phyloP scores from a whole-genome alignment of 192 early-diverging fungal genomes.

The Endogone sp. region DNA sequence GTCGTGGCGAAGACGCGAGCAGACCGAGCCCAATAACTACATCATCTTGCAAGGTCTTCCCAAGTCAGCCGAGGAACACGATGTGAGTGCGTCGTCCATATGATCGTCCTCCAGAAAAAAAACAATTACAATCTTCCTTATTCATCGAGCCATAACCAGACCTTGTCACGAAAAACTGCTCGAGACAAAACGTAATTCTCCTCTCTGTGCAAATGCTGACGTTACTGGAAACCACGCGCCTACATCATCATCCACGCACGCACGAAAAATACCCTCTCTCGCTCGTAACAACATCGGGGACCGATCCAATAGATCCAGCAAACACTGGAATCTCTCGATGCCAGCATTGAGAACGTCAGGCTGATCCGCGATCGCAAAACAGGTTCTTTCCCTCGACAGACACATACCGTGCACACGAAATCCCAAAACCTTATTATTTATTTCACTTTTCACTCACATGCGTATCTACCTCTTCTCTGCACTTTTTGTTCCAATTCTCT shows the following conservation, averaged over 20 bases:
- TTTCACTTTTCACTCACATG: neutral
- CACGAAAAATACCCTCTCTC: too few species aligned
- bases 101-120: constrained; percentile 4
- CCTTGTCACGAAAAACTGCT: too few species aligned
- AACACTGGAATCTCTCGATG: constrained; percentile 22
- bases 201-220: too few species aligned
- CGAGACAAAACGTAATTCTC: too few species aligned
- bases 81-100: constrained; percentile 19
- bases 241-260: too few species aligned
- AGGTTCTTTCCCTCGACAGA: constrained; percentile 25
- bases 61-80: constrained; percentile 16
- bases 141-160: too few species aligned
- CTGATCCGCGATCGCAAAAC: constrained; percentile 34
- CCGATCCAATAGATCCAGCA: constrained; percentile 32
- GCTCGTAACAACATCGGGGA: too few species aligned
- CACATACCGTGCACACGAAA: neutral
- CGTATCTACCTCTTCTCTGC: neutral
- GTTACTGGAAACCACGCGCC: too few species aligned
- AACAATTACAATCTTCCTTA: too few species aligned
- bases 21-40: constrained; percentile 30
- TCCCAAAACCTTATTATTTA: too few species aligned
- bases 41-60: constrained; percentile 32
- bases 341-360: constrained; percentile 35
- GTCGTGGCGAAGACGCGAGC: constrained; percentile 5
- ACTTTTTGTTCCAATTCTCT: neutral